Evolutionary conservation across 164 flowering plant genomes (phyloP).

Genomic region (Macadamia tetraphylla): DNA sequence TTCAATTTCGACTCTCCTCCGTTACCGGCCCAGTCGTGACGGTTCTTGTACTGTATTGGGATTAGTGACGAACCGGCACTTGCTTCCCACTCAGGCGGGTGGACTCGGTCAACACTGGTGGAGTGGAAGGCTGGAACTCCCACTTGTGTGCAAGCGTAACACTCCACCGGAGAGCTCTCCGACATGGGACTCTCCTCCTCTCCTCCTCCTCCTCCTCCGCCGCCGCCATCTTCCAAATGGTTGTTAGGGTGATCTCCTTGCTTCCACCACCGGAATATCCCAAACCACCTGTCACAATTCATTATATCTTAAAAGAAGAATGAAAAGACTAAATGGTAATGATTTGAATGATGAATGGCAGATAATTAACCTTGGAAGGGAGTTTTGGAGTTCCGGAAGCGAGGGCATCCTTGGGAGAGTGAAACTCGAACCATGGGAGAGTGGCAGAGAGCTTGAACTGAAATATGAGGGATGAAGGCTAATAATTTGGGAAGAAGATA

Average conservation of each 20-base stretch:
- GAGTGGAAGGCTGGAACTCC: slow-evolving; percentile 95
- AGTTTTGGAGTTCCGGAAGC: slow-evolving; percentile 32
- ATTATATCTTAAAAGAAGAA: neutral
- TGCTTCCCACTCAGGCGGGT: slow-evolving; percentile 87
- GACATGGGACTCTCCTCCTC: slow-evolving; percentile 21
- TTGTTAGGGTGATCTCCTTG: neutral
- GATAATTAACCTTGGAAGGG: slow-evolving; percentile 36
- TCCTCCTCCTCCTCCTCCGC: slow-evolving; percentile 7
- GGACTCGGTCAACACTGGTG: slow-evolving; percentile 73
- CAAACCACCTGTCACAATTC: slow-evolving; percentile 30
- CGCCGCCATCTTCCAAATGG: neutral
- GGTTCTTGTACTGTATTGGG: slow-evolving; percentile 41
- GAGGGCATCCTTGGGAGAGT: slow-evolving; percentile 39
- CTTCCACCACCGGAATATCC: slow-evolving; percentile 1
- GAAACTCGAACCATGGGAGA: slow-evolving; percentile 58
- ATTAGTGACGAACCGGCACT: slow-evolving; percentile 78
- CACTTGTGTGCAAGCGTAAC: slow-evolving; percentile 92
- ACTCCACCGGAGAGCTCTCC: slow-evolving; percentile 38
- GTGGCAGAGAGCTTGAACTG: neutral
- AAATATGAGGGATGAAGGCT: neutral
- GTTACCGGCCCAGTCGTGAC: slow-evolving; percentile 10
- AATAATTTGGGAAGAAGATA: no score
- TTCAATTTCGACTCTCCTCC: neutral
- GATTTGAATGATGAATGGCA: no score
- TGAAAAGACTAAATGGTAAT: no score